Evolutionary conservation across 2,329 filamentous ascomycete genomes (phyloP), one percentile per base, ranked within the genome.

Genomic region (Akanthomyces dipterigenus): DNA sequence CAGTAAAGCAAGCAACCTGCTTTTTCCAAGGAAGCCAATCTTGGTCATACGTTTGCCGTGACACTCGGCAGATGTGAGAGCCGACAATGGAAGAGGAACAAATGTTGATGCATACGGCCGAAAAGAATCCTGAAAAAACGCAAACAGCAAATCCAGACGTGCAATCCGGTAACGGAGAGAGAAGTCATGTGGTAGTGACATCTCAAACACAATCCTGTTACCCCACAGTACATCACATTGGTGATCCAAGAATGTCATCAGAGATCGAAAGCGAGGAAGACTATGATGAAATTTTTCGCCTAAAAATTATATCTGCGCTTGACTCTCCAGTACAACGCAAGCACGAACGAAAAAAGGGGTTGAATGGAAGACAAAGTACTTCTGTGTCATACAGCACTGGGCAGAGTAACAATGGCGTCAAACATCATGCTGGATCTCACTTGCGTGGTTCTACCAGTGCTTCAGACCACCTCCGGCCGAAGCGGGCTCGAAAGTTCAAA

Each of bases 261-360:
- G 77, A 78, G 16, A 77, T 73, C 16, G 70, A 76, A 2, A 80
- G 77, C 42, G 78, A 78, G 59, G 78, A 80, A 64, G 78, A 80
- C 60, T 78, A 78, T 51, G 77, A 80, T 36, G 73, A 76, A 18
- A 73, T 71, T 42, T 51, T 73, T 7, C 68, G 71, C 8, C 69
- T 71, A 20, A 65, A 66, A 1, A 66, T 69, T 22, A 64, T 61
- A 55, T 64, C 66, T 20, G 48, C 46, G 38, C 48, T 43, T 12
- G 46, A 43, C 12, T 48, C 46, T 2, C 24, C n/a, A n/a, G 16
- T 24, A 5, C 26, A 20, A 22, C 24, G 20, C 38, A 43, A 38
- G 18, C 24, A 34, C 14, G 48, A 28, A 9, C 12, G 16, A 12
- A 26, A 22, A 3, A n/a, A 59, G 18, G 18, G n/a, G n/a, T 7